These are phyloP conservation scores for Breynia disticha DNA, from an alignment of 441 rosid genomes.

Conservation along the genomic window DNA sequence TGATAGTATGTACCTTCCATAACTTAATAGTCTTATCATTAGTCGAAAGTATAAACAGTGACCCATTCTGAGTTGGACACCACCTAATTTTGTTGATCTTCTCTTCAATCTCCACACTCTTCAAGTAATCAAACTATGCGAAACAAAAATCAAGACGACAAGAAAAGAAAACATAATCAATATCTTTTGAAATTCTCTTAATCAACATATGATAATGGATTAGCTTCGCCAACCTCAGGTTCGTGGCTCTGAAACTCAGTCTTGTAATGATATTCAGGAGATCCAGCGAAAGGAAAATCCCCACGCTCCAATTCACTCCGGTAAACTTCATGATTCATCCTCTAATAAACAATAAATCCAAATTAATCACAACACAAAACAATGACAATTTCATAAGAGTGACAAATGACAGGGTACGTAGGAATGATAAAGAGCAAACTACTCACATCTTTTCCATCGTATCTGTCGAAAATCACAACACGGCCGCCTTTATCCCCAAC, in stretches of 20 bases:
- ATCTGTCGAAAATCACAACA: conserved; percentile 43
- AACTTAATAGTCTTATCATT: conserved; percentile 66
- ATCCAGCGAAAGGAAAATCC: conserved; percentile 27
- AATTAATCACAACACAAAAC: no score
- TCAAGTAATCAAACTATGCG: conserved; percentile 56
- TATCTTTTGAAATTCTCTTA: no score
- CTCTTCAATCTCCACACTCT: conserved; percentile 73
- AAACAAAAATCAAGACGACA: conserved; percentile 2
- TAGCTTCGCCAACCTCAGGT: conserved; percentile 40
- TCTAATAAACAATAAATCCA: conserved; percentile 5
- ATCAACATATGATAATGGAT: no score
- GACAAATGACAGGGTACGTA: not conserved
- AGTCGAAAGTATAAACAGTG: conserved; percentile 49
- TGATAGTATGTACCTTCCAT: conserved; percentile 42
- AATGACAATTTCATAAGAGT: no score
- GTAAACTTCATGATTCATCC: conserved; percentile 13
- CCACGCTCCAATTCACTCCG: conserved; percentile 41
- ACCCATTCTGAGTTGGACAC: conserved; percentile 43
- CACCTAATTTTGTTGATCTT: conserved; percentile 53
- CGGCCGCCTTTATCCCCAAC: conserved; percentile 66
- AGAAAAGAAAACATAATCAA: conserved; percentile 6
- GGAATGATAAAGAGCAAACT: not conserved
- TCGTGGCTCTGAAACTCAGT: conserved; percentile 73
- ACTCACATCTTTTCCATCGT: conserved; percentile 31
- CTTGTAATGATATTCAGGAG: conserved; percentile 47